A percentile compares a stretch with the other conserved stretches of the same genome.
Conservation (phyloP, 208 protist genomes). For the Naegleria lovaniensis region DNA sequence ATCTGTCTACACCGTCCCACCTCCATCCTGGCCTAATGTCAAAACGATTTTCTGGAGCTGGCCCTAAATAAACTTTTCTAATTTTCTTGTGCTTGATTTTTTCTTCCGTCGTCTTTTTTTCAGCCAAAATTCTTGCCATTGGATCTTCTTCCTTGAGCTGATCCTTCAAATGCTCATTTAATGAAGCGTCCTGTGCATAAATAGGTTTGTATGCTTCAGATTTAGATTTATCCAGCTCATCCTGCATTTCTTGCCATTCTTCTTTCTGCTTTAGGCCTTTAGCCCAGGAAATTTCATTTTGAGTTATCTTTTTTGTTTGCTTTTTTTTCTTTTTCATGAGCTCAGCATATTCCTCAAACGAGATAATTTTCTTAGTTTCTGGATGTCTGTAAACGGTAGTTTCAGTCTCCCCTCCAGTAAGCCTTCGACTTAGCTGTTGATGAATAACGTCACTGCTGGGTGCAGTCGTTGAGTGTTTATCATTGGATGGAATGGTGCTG, state of each 20-base stretch:
- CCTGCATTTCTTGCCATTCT: background rate
- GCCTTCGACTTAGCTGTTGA: background rate
- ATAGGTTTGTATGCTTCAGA: background rate
- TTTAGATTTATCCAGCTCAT: background rate
- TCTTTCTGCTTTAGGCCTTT: background rate
- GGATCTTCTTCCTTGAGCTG: constrained; percentile 19
- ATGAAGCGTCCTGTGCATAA: background rate
- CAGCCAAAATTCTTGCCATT: background rate
- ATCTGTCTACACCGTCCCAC: constrained; percentile 22
- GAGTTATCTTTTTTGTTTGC: background rate
- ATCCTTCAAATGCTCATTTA: background rate
- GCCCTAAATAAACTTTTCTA: background rate
- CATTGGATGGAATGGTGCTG: background rate
- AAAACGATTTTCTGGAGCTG: background rate
- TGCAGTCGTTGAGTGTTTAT: background rate
- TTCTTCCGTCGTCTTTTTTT: background rate
- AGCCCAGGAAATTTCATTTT: background rate
- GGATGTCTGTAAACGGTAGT: background rate
- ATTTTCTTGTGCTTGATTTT: background rate
- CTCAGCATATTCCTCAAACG: background rate
- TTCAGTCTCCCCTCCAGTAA: background rate
- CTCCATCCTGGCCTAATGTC: background rate
- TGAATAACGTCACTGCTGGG: background rate
- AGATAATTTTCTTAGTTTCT: background rate
- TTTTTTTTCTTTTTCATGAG: background rate